Evolutionary conservation across 176 grass and related monocot genomes (phyloP), one percentile per base, ranked within the genome.

Genomic region (Hordeum marinum): DNA sequence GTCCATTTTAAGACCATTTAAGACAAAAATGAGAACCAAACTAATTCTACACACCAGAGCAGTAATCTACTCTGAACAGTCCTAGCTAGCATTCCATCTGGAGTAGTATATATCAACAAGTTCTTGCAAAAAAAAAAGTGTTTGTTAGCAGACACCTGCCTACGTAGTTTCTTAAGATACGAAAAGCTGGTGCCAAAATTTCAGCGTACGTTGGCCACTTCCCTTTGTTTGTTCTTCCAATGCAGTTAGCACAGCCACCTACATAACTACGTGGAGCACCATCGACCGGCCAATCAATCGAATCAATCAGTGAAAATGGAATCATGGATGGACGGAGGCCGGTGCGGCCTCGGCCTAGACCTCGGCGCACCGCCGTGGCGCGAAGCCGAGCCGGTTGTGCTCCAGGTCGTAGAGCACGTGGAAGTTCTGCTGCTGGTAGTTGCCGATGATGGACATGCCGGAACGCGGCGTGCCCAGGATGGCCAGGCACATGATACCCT

Each of bases 351-450:
- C n/a, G n/a, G 18, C 18, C 18, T 89, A 96, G 14, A 94, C 72
- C 40, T 99, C 94, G 24, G 97, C 97, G 41, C 97, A 99, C 17
- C 65, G 85, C 32, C 85, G 90, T 6, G 94, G 97, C 20, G 90
- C 97, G 63, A 99, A 99, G 14, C 97, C 97, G 1, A 96, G 82
- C 21, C 86, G 84, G 65, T 88, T 87, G 46, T 81, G 80, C 35
- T 96, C 76, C 36, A 96, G 29, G 68, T 99, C 97, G 24, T 96
- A 99, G 9, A 92, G 42, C 5, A 99, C 85, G 23, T 99, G 93
- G 80, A 99, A 99, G 52, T 99, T 99, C 79, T 99, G 97, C 83
- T 99, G 97, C 86, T 92, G 97, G 82, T 92, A 96, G 79, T 99
- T 99, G 15, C 97, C 94, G 25, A 99, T 84, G 67, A 99, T 99